Evolutionary conservation across 2,329 filamentous ascomycete species (phyloP).

Genomic region (Colletotrichum musicola): DNA sequence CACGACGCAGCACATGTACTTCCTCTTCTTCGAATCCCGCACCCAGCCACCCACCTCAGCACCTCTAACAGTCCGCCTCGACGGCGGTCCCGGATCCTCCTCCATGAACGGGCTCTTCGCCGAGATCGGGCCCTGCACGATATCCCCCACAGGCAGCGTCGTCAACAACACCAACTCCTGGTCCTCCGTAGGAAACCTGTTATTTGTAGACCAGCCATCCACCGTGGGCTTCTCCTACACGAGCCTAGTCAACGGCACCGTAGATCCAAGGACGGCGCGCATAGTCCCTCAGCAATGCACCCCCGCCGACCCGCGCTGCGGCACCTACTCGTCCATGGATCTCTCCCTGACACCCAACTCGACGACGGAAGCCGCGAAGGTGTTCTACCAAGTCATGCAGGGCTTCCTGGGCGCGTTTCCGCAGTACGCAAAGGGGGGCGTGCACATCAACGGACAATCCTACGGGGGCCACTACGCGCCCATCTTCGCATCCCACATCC

Average conservation of each 20-base stretch:
- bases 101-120: slow-evolving; percentile 29
- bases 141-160: slow-evolving; percentile 21
- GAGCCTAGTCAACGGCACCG: slow-evolving; percentile 20
- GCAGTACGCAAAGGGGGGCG: slow-evolving; percentile 11
- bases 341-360: slow-evolving; percentile 28
- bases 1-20: slow-evolving; percentile 27
- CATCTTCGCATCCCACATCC: slow-evolving; percentile 21
- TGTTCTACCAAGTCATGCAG: slow-evolving; percentile 30
- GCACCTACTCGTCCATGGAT: slow-evolving; percentile 27
- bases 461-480: slow-evolving; percentile 32
- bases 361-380: background rate
- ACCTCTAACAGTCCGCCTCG: slow-evolving; percentile 23
- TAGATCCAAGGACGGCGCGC: slow-evolving; percentile 15
- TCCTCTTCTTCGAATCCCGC: slow-evolving; percentile 24
- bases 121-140: slow-evolving; percentile 24
- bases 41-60: slow-evolving; percentile 7
- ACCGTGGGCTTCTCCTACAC: slow-evolving; percentile 31
- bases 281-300: slow-evolving; percentile 24
- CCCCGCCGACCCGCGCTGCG: slow-evolving; percentile 17
- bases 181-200: slow-evolving; percentile 25
- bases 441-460: slow-evolving; percentile 24
- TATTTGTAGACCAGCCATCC: slow-evolving; percentile 27
- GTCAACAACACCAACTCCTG: slow-evolving; percentile 24
- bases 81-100: slow-evolving; percentile 24
- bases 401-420: slow-evolving; percentile 26